These are phyloP conservation scores for Leccinum barrowsii DNA, from an alignment of 768 basidiomycete genomes.

Conservation along the genomic window DNA sequence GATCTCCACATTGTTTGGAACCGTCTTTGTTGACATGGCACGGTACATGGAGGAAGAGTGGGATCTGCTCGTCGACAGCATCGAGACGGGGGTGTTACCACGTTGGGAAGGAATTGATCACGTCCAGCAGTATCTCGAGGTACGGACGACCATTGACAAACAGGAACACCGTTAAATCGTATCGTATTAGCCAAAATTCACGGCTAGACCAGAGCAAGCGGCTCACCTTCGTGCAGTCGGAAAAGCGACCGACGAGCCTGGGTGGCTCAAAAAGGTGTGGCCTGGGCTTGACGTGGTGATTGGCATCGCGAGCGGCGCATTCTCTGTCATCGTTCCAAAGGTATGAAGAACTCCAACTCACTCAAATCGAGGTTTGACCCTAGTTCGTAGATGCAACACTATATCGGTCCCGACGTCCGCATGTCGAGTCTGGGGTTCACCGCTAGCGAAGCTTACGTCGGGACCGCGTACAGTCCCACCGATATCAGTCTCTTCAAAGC, in stretches of 20 bases:
- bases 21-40: constrained; percentile 21
- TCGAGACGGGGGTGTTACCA: constrained; percentile 17
- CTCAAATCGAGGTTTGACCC: too few species aligned
- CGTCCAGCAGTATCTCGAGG: constrained; percentile 18
- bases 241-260: constrained; percentile 6
- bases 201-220: constrained; percentile 12
- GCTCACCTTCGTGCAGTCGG: constrained; percentile 14
- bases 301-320: constrained; percentile 17
- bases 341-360: background rate
- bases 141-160: background rate
- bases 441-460: too few species aligned
- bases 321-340: constrained; percentile 14
- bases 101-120: constrained; percentile 16
- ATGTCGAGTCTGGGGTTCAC: too few species aligned
- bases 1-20: constrained; percentile 14
- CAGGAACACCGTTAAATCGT: background rate
- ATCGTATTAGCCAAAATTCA: constrained; percentile 11
- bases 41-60: constrained; percentile 20
- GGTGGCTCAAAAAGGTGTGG: constrained; percentile 18
- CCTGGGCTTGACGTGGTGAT: constrained; percentile 14
- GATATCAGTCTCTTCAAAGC: too few species aligned
- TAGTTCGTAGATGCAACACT: too few species aligned
- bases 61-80: constrained; percentile 12
- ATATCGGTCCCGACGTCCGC: too few species aligned
- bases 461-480: too few species aligned